Conservation (phyloP, 495 filamentous ascomycete genomes). For the Bryoglossum gracile region DNA sequence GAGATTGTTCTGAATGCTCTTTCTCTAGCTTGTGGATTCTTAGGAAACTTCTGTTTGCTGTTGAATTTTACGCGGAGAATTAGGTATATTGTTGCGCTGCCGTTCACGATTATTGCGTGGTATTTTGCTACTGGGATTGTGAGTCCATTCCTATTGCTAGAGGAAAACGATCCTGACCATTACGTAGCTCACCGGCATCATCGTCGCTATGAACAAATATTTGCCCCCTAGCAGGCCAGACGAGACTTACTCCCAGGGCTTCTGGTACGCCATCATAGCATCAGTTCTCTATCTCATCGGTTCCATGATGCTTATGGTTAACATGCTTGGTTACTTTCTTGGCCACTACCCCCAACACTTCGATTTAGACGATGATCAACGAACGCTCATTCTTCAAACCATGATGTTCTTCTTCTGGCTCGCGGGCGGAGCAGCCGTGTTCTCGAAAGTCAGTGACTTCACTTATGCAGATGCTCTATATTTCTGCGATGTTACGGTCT, state of each 20-base stretch:
- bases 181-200: conserved; percentile 52
- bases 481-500: conserved; percentile 63
- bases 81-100: conserved; percentile 68
- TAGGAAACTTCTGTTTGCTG: conserved; percentile 65
- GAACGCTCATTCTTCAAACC: conserved; percentile 73
- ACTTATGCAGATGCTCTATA: conserved; percentile 61
- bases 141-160: conserved; percentile 27
- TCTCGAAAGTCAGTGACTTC: conserved; percentile 57
- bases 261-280: conserved; percentile 70
- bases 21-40: conserved; percentile 57
- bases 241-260: conserved; percentile 65
- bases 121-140: conserved; percentile 59
- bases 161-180: background rate
- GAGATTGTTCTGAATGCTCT: conserved; percentile 53
- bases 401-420: conserved; percentile 67
- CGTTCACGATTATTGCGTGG: conserved; percentile 62
- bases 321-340: conserved; percentile 71
- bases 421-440: conserved; percentile 58
- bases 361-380: conserved; percentile 62
- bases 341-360: conserved; percentile 75
- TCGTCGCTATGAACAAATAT: conserved; percentile 52
- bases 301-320: conserved; percentile 58
- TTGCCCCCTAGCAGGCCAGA: conserved; percentile 48
- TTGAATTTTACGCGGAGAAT: conserved; percentile 70
- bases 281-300: conserved; percentile 58